phyloP scores from a whole-genome alignment of 164 flowering plant genomes.

The Annona cherimola region DNA sequence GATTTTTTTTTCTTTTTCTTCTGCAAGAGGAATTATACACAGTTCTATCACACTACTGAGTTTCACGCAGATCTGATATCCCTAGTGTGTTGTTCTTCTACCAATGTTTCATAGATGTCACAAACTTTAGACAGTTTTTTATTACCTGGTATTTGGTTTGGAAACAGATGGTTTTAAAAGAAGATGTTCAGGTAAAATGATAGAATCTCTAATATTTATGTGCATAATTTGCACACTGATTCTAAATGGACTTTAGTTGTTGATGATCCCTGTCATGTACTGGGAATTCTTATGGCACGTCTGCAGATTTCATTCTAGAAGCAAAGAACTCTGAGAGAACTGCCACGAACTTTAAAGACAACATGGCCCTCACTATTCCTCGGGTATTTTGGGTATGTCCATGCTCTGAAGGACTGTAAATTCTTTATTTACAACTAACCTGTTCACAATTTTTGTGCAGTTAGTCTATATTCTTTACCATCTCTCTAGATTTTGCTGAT shows the following conservation, averaged over 20 bases:
- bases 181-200: background rate
- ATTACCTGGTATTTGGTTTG: background rate
- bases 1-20: background rate
- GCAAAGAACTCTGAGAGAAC: conserved; percentile 68
- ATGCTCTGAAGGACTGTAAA: background rate
- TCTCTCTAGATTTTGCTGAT: background rate
- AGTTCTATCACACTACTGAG: background rate
- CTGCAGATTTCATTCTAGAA: conserved; percentile 83
- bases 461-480: background rate
- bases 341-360: conserved; percentile 52
- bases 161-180: background rate
- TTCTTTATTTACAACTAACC: background rate
- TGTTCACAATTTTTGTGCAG: background rate
- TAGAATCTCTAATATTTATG: too few relatives aligned
- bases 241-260: background rate
- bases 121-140: too few relatives aligned
- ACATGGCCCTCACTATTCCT: conserved; percentile 59
- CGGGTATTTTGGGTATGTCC: conserved; percentile 64
- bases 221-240: too few relatives aligned
- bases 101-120: too few relatives aligned
- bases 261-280: background rate
- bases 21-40: background rate
- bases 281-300: background rate
- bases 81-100: too few relatives aligned
- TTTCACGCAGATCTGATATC: too few relatives aligned